phyloP scores from a whole-genome alignment of 371 early-diverging fungal species.

The Rhizopus microsporus region DNA sequence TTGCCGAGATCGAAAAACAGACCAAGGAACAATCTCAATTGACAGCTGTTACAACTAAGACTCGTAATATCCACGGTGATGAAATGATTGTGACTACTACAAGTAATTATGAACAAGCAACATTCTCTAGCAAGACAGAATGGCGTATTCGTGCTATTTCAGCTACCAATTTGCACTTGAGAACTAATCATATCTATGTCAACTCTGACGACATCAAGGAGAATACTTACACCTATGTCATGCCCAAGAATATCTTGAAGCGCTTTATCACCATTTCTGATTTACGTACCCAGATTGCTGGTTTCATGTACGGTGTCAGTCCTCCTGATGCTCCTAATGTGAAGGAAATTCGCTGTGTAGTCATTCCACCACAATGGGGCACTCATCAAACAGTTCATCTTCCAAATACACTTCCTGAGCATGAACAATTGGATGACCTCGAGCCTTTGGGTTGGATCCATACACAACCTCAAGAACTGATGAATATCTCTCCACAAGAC shows the following conservation, averaged over 20 bases:
- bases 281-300: constrained; percentile 93
- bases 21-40: constrained; percentile 89
- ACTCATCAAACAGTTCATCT: constrained; percentile 92
- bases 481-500: constrained; percentile 91
- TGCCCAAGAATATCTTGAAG: constrained; percentile 97
- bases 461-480: constrained; percentile 93
- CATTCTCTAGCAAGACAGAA: constrained; percentile 97
- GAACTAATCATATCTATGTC: constrained; percentile 96
- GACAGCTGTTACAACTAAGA: constrained; percentile 95
- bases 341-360: constrained; percentile 94
- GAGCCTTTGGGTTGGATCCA: constrained; percentile 99
- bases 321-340: constrained; percentile 93
- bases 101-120: constrained; percentile 95
- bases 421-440: constrained; percentile 85
- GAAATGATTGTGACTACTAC: constrained; percentile 98
- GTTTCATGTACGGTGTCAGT: constrained; percentile 93
- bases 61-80: constrained; percentile 97
- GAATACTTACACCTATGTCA: constrained; percentile 85
- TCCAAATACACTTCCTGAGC: constrained; percentile 86
- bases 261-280: constrained; percentile 95
- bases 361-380: constrained; percentile 97
- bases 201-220: constrained; percentile 94
- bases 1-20: constrained; percentile 97
- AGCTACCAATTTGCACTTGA: constrained; percentile 89
- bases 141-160: constrained; percentile 98